Evolutionary conservation across 495 filamentous ascomycete genomes (phyloP).

Genomic region (Neurospora sp.): DNA sequence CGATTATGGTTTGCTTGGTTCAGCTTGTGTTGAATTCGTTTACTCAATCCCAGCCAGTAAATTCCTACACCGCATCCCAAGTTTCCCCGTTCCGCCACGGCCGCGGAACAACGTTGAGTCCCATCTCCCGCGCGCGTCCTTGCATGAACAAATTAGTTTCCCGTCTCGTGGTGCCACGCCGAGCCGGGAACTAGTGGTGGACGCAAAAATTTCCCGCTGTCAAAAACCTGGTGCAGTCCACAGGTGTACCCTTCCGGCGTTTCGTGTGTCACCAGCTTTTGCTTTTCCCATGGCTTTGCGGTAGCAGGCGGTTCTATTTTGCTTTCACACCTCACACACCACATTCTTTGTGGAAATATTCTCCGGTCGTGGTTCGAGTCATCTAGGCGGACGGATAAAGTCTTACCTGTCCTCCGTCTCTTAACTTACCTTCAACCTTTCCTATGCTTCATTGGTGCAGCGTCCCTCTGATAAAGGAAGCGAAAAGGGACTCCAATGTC

Average conservation of each 20-base stretch:
- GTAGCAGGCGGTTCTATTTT: not conserved
- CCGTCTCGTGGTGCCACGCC: not conserved
- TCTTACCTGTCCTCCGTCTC: not conserved
- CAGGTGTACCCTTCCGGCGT: not conserved
- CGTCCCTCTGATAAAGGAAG: not conserved
- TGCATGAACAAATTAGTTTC: not conserved
- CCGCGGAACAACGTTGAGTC: not conserved
- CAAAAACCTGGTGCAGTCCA: not conserved
- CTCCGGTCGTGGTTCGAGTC: not conserved
- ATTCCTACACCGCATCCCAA: not conserved
- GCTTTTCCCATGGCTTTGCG: not conserved
- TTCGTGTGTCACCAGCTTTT: not conserved
- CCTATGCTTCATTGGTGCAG: not conserved
- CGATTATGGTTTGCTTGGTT: not conserved
- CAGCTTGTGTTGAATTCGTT: not conserved
- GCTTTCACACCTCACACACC: not conserved
- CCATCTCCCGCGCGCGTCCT: not conserved
- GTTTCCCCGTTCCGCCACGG: not conserved
- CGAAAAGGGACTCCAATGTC: not conserved
- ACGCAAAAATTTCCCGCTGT: not conserved
- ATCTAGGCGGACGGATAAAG: not conserved
- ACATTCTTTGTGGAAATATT: not conserved
- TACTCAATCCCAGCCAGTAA: not conserved
- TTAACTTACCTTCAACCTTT: not conserved
- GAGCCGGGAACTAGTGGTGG: not conserved